A percentile compares a stretch with the other conserved stretches of the same genome.
These are phyloP conservation scores for Blumeria hordei DNA, from an alignment of 2,329 filamentous ascomycete genomes.

Conservation along the genomic window DNA sequence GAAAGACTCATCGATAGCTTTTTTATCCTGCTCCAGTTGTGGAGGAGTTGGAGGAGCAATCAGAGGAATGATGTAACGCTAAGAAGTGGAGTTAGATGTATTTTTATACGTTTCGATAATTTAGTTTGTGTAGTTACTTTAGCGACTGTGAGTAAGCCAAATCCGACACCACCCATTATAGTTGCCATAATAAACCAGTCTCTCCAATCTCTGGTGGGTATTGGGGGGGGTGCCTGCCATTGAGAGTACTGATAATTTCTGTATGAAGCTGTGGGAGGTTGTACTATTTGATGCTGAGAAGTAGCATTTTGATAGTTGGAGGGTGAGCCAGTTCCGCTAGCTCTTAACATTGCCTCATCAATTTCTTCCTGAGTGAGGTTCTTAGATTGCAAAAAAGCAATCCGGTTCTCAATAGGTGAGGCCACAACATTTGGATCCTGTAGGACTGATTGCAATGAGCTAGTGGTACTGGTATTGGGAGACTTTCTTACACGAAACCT, in stretches of 20 bases:
- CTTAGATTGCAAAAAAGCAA: constrained; percentile 86
- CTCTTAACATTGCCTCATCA: constrained; percentile 56
- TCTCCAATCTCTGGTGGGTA: constrained; percentile 75
- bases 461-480: no score
- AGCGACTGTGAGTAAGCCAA: constrained; percentile 68
- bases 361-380: constrained; percentile 95
- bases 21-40: constrained; percentile 83
- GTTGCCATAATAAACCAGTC: constrained; percentile 99
- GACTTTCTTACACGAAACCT: constrained; percentile 15
- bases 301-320: constrained; percentile 19
- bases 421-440: constrained; percentile 80
- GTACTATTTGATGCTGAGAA: constrained; percentile 18
- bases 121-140: constrained; percentile 31
- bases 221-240: constrained; percentile 31
- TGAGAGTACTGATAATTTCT: constrained; percentile 24
- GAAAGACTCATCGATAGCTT: constrained; percentile 78
- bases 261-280: constrained; percentile 19
- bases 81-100: constrained; percentile 8
- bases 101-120: constrained; percentile 1
- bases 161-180: constrained; percentile 68
- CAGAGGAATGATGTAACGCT: constrained; percentile 79
- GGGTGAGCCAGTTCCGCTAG: constrained; percentile 31
- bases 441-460: constrained; percentile 34
- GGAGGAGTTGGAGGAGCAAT: constrained; percentile 85
- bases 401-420: constrained; percentile 75